These are phyloP conservation scores for Coleophoma eucalyptorum DNA, from an alignment of 2,329 filamentous ascomycete species.

Conservation along the genomic window DNA sequence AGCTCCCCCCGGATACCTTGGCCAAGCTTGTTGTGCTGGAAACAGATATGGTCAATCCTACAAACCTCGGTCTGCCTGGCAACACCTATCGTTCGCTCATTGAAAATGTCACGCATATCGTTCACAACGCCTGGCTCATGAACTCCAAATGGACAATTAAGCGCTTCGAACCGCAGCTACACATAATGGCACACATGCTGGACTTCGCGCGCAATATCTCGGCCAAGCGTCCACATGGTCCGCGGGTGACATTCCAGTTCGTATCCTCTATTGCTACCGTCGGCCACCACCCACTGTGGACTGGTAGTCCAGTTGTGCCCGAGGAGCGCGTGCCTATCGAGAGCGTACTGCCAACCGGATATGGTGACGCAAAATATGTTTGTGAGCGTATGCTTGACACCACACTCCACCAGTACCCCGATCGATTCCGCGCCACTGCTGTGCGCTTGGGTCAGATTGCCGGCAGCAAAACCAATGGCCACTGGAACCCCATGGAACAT, in stretches of 20 bases:
- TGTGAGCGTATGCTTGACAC: conserved; percentile 46
- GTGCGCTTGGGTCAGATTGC: conserved; percentile 49
- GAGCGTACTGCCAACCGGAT: conserved; percentile 40
- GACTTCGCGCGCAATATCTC: conserved; percentile 35
- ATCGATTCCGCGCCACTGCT: conserved; percentile 37
- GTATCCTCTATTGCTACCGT: conserved; percentile 38
- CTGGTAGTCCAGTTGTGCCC: conserved; percentile 30
- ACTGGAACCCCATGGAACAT: conserved; percentile 52
- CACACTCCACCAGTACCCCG: conserved; percentile 39
- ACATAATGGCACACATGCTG: conserved; percentile 41
- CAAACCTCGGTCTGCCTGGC: conserved; percentile 34
- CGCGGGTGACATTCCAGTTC: conserved; percentile 32
- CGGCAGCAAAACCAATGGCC: conserved; percentile 42
- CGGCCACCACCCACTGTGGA: conserved; percentile 27
- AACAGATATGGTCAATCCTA: conserved; percentile 35
- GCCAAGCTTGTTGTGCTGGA: conserved; percentile 37
- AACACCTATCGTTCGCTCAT: conserved; percentile 34
- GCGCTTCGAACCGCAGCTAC: conserved; percentile 39
- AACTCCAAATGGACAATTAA: conserved; percentile 32
- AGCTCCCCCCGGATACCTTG: conserved; percentile 10
- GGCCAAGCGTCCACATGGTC: background rate
- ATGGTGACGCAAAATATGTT: conserved; percentile 47
- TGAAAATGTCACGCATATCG: conserved; percentile 40
- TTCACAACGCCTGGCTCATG: conserved; percentile 51
- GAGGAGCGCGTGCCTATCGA: conserved; percentile 38